Evolutionary conservation across 2,329 filamentous ascomycete genomes (phyloP).

Genomic region (Microcyclosporella mali): DNA sequence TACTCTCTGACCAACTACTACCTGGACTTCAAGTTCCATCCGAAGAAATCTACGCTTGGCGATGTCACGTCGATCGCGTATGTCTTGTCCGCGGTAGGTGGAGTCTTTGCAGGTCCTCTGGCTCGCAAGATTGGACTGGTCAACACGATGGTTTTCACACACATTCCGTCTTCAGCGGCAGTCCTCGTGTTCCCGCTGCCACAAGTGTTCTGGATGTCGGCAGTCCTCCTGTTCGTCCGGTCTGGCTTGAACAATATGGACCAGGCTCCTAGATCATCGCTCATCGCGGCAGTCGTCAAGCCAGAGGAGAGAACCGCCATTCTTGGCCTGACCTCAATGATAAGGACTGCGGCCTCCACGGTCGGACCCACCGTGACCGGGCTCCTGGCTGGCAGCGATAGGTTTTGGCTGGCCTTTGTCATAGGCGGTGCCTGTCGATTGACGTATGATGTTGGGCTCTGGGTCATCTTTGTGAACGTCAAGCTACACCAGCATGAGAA

Average conservation of each 20-base stretch:
- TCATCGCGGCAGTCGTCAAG: constrained; percentile 61
- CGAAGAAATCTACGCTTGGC: constrained; percentile 49
- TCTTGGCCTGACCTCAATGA: constrained; percentile 61
- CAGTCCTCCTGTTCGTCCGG: constrained; percentile 53
- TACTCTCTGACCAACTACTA: constrained; percentile 50
- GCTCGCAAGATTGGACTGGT: constrained; percentile 57
- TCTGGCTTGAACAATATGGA: constrained; percentile 63
- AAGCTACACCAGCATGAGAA: constrained; percentile 35
- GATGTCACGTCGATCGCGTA: constrained; percentile 48
- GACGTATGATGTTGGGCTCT: constrained; percentile 54
- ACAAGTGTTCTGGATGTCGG: constrained; percentile 45
- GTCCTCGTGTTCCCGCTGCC: constrained; percentile 56
- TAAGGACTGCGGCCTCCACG: constrained; percentile 55
- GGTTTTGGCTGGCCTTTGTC: constrained; percentile 59
- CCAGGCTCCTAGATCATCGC: constrained; percentile 59
- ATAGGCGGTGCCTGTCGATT: constrained; percentile 50
- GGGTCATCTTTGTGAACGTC: constrained; percentile 54
- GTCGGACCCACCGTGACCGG: constrained; percentile 52
- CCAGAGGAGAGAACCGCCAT: constrained; percentile 61
- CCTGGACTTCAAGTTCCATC: constrained; percentile 50
- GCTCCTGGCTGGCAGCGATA: constrained; percentile 45
- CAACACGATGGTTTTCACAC: constrained; percentile 58
- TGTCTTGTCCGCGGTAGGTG: constrained; percentile 38
- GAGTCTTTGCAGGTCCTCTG: constrained; percentile 53
- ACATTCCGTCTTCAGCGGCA: constrained; percentile 55